Evolutionary conservation across 805 yeast genomes (phyloP), one percentile per base, ranked within the genome.

Genomic region (Maudiozyma saulgeensis): DNA sequence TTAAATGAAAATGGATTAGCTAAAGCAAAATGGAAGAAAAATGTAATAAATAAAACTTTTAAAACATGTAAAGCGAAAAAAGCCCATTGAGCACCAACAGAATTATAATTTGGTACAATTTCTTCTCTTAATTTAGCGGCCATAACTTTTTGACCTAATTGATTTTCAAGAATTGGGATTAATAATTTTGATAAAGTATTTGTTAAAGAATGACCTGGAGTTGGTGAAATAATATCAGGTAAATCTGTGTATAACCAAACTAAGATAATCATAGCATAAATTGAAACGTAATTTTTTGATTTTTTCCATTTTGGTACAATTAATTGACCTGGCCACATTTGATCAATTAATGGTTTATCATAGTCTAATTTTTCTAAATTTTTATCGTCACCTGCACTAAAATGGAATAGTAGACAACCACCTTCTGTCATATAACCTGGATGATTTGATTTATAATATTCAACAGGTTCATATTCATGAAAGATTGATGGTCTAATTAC

Each of bases 161-260:
- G 16, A 21, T 51, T 49, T 5, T 61, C 63, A 37, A 58, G 44
- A 23, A 59, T 53, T 12, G 64, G 63, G 25, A 74, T 58, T 2
- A 71, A 21, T 25, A 56, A 51, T 48, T 60, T 68, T 6, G 76
- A 68, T 26, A 80, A 49, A 56, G 80, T 78, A 58, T 81, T 83
- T 11, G 95, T 84, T 49, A 88, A 68, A 55, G 90, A 84, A 50
- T 81, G 76, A 23, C 96, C 96, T 0, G 98, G 98, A 4, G 98
- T 91, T 44, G 97, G 97, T 35, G 90, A 79, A 48, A 88, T 72
- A 58, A 73, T 77, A 61, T 88, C 96, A 1, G 99, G 99, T 64
- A 93, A 75, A 69, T 93, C 98, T 1, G 96, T 82, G 67, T 90
- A 93, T 51, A 93, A 76, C 98, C 99, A 93, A 16, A 69, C 68